Base-by-base conservation (phyloP, 192 early-diverging fungal genomes). In the Entomortierella parvispora region DNA sequence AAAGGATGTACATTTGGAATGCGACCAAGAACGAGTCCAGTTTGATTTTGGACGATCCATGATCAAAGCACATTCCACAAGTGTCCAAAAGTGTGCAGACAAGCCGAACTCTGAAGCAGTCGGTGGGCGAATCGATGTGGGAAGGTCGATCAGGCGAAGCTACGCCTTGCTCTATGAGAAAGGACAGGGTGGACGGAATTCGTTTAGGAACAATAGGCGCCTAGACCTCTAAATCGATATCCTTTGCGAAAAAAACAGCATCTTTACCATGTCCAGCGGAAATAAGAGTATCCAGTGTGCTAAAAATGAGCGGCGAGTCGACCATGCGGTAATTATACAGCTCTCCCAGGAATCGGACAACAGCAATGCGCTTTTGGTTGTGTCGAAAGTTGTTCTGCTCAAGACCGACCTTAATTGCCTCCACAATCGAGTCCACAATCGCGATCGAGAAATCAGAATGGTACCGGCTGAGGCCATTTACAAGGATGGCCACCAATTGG, bases 371-470 rank as follows among this genome's bases (percentile, higher is more conserved):
- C 58, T 90, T 87, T 82, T 97, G 97, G 68, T 97, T 99, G 62
- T 94, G 92, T 49, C 92, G 90, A 77, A 96, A 99, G 43, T 95
- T 82, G 74, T 98, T 99, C 44, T 86, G 87, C 83, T 99, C 98
- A 46, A 99, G 68, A 0, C 94, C 98, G n/a, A 92, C 79, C 57
- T 93, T 88, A 49, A 99, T 90, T 20, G 90, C 88, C 64, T 99
- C 98, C 20, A 98, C 62, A 2, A 93, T 84, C 8, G 84, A 75
- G 42, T 99, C 97, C 1, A 99, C 93, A 2, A 99, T 83, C n/a
- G 83, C 71, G 4, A 97, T 85, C 7, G 93, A 94, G 85, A 99
- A 96, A 42, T 89, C 90, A 17, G 96, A 91, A 59, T 99, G 91
- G 64, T 92, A 90, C 17, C 87, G 83, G 22, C 90, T 84, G 50